These are phyloP conservation scores for Schwanniomyces etchellsii DNA, from an alignment of 1,139 yeast genomes.

Conservation along the genomic window DNA sequence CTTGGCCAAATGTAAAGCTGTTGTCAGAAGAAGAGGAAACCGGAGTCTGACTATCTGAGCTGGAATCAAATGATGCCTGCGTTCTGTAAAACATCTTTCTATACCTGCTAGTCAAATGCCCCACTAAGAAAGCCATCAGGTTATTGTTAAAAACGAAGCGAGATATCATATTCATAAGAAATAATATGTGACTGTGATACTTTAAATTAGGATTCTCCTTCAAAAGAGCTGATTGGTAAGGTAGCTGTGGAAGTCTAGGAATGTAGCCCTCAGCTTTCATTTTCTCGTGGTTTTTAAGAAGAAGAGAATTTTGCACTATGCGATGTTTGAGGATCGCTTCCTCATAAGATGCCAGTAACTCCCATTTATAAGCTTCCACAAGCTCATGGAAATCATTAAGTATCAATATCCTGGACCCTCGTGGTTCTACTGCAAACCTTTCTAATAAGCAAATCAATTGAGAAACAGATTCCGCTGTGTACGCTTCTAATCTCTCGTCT, in stretches of 20 bases:
- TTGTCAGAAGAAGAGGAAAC: not conserved
- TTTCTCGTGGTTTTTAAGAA: slow-evolving; percentile 16
- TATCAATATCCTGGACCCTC: slow-evolving; percentile 15
- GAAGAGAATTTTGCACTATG: slow-evolving; percentile 18
- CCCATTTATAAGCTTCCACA: slow-evolving; percentile 30
- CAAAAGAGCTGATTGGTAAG: slow-evolving; percentile 25
- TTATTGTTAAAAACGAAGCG: slow-evolving; percentile 17
- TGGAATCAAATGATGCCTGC: not conserved
- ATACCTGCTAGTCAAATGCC: slow-evolving; percentile 27
- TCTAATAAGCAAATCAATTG: slow-evolving; percentile 16
- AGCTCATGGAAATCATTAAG: slow-evolving; percentile 32
- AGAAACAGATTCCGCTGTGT: slow-evolving; percentile 23
- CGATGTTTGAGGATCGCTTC: slow-evolving; percentile 30
- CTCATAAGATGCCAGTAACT: slow-evolving; percentile 30
- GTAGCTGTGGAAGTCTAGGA: slow-evolving; percentile 24
- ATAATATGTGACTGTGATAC: slow-evolving; percentile 25
- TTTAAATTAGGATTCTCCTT: slow-evolving; percentile 28
- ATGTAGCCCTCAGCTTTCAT: slow-evolving; percentile 18
- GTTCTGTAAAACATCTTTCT: slow-evolving; percentile 4
- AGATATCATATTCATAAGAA: slow-evolving; percentile 22
- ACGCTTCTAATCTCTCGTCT: slow-evolving; percentile 10
- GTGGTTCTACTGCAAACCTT: slow-evolving; percentile 6
- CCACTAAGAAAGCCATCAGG: slow-evolving; percentile 25
- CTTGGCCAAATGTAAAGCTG: not conserved
- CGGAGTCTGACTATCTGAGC: not conserved